Percentiles rank a stretch among this genome's conserved stretches.
Evolutionary conservation across 2,329 filamentous ascomycete species (phyloP).

Genomic region (Monosporascus cannonballus): DNA sequence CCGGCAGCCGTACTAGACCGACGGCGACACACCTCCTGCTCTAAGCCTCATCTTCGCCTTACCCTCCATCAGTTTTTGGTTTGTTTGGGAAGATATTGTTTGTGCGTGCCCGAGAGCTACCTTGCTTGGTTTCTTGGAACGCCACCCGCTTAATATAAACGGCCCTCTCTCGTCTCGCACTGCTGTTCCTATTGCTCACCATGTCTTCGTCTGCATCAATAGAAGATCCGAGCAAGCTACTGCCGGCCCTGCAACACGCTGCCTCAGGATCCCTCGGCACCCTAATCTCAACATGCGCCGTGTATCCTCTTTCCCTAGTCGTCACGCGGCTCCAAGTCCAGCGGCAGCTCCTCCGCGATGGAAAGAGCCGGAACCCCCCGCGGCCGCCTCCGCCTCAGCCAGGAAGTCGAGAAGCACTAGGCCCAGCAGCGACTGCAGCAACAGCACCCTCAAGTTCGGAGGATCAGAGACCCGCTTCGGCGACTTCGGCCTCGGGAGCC

Average conservation of each 20-base stretch:
- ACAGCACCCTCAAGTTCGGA: neutral
- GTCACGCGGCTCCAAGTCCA: constrained; percentile 80
- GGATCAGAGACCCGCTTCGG: neutral
- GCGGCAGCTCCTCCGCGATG: constrained; percentile 43
- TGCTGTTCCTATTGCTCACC: constrained; percentile 9
- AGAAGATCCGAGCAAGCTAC: constrained; percentile 25
- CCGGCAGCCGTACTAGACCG: neutral
- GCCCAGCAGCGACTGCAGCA: neutral
- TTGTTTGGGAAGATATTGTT: neutral
- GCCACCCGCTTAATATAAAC: constrained; percentile 8
- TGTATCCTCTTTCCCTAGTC: constrained; percentile 78
- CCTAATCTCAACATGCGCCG: constrained; percentile 68
- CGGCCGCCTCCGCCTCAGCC: constrained; percentile 12
- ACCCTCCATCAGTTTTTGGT: neutral
- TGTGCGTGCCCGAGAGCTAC: no score
- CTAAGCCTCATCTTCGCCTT: neutral
- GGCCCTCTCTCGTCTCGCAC: neutral
- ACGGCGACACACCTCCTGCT: neutral
- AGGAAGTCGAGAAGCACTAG: neutral
- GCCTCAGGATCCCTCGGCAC: constrained; percentile 73
- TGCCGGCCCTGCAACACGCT: constrained; percentile 77
- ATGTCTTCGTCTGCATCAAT: constrained; percentile 11
- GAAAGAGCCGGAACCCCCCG: constrained; percentile 2
- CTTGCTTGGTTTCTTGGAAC: neutral
- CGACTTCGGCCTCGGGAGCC: no score